These are phyloP conservation scores for Echites panduratus DNA, from an alignment of 257 asterid species.

Conservation along the genomic window DNA sequence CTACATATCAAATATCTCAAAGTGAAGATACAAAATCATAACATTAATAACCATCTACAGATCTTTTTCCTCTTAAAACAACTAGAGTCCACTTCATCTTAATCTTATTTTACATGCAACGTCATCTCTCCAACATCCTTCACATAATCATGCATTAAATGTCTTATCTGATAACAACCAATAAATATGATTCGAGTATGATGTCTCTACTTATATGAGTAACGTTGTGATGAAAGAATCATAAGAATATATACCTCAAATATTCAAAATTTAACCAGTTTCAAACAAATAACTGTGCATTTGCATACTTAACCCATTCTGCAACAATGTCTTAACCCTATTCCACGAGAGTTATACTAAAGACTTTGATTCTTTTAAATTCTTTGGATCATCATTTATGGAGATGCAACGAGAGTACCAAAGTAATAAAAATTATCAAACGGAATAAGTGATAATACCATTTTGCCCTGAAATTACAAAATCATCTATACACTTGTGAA, in stretches of 20 bases:
- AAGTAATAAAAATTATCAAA: conserved; percentile 10
- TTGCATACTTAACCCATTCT: not conserved
- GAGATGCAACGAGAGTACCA: not conserved
- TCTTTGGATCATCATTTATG: not conserved
- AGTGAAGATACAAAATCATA: not conserved
- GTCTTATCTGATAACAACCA: not conserved
- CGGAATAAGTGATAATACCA: conserved; percentile 38
- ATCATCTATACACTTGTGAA: conserved; percentile 52
- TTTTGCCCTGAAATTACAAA: conserved; percentile 71
- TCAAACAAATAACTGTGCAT: not conserved
- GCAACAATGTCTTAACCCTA: no score
- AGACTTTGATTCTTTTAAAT: not conserved
- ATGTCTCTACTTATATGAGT: not conserved
- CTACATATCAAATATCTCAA: not conserved
- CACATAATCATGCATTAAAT: not conserved
- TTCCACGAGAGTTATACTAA: not conserved
- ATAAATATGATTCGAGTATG: not conserved
- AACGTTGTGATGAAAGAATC: not conserved
- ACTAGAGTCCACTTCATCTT: not conserved
- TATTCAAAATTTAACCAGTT: not conserved
- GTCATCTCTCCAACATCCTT: not conserved
- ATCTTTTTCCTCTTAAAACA: not conserved
- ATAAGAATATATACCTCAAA: not conserved
- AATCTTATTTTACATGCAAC: not conserved
- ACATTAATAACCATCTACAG: not conserved